Evolutionary conservation across 352 stramenopile species (phyloP), one percentile per base, ranked within the genome.

Genomic region (Pythium grandisporangium): DNA sequence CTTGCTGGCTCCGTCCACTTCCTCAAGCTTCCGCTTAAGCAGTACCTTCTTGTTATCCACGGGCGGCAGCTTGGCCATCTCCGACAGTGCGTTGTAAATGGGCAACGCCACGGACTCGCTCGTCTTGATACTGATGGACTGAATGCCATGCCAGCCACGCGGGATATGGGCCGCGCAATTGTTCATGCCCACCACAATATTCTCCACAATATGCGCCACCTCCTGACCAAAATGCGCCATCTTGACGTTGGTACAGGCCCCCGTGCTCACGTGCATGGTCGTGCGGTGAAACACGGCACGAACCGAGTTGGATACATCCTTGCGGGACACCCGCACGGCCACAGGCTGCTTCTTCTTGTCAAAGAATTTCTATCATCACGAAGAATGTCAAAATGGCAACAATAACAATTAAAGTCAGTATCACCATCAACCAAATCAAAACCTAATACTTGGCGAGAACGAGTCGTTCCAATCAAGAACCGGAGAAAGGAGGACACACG

Each of bases 91-190:
- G 45, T 95, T 96, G 57, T 96, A 98, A 33, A 98, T 71, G 21
- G 88, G 91, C 37, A 97, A 57, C n/a, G 83, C 63, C 8, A 95
- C 63, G 48, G 81, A 96, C 25, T 89, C 63, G 21, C 57, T 66
- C 7, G 84, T 95, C 69, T 96, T 97, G 51, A 98, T 61, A 42
- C 57, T 80, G 67, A 98, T 95, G 24, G 82, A 89, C 62, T 93
- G 81, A 38, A 97, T 77, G 61, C 95, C 95, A 36, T 76, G 69
- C 91, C 91, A 98, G 34, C 78, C 72, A 37, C 91, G 88, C 27
- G 81, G 73, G 21, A 98, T 76, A 43, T 93, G 83, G 5, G 53
- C 60, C 14, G 72, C 66, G 42, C 73, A 79, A 33, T 70, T 71
- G 58, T 87, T 79, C 60, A 77, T 85, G 37, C 61, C 74, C 23